Conservation (phyloP, 495 filamentous ascomycete genomes). For the Neurospora sp. region DNA sequence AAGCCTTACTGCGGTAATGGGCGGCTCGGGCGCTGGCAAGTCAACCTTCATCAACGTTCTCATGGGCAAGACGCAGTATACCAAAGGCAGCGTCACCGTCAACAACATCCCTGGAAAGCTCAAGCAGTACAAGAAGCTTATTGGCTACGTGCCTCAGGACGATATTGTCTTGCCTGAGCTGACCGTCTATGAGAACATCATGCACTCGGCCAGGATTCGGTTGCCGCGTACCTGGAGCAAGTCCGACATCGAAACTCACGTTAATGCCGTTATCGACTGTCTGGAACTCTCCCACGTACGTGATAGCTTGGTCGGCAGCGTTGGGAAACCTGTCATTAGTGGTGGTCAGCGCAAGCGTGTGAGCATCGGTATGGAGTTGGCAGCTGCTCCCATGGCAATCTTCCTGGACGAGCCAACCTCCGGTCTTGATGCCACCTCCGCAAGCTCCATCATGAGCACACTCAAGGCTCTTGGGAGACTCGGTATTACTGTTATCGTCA, state of each 20-base stretch:
- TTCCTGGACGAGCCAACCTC: constrained; percentile 59
- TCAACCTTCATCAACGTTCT: constrained; percentile 42
- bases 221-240: constrained; percentile 33
- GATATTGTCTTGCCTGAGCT: constrained; percentile 40
- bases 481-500: constrained; percentile 36
- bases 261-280: constrained; percentile 34
- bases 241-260: constrained; percentile 28
- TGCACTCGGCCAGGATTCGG: constrained; percentile 41
- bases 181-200: constrained; percentile 43
- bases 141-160: constrained; percentile 46
- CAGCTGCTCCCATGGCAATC: constrained; percentile 53
- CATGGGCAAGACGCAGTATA: constrained; percentile 39
- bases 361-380: constrained; percentile 49
- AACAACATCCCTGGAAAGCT: constrained; percentile 38
- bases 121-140: constrained; percentile 41
- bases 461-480: constrained; percentile 34
- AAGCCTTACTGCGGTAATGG: constrained; percentile 40
- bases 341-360: constrained; percentile 42
- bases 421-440: constrained; percentile 53
- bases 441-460: constrained; percentile 47
- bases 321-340: constrained; percentile 34
- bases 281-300: constrained; percentile 34
- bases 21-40: constrained; percentile 40
- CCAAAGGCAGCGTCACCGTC: constrained; percentile 32
- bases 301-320: constrained; percentile 32